Evolutionary conservation across 352 stramenopile genomes (phyloP).

Genomic region (Phytophthora pini): DNA sequence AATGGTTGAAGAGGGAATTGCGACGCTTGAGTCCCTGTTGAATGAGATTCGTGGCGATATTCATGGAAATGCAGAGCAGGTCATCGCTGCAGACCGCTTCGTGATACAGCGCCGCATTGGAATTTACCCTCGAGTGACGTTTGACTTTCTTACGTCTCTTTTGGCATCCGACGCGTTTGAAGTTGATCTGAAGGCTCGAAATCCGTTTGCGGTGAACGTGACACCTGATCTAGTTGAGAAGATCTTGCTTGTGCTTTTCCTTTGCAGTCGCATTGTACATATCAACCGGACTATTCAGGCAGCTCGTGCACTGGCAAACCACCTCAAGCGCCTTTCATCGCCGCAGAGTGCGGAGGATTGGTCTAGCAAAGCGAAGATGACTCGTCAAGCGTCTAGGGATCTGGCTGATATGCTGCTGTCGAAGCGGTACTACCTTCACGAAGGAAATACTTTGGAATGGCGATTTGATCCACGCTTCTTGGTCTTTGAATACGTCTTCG

Average conservation of each 20-base stretch:
- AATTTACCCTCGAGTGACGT: slow-evolving; percentile 65
- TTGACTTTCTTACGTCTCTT: slow-evolving; percentile 83
- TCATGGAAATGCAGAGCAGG: slow-evolving; percentile 24
- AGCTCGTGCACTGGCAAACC: slow-evolving; percentile 39
- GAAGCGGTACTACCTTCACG: slow-evolving; percentile 75
- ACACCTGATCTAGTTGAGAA: slow-evolving; percentile 47
- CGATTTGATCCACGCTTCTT: slow-evolving; percentile 98
- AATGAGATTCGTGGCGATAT: slow-evolving; percentile 59
- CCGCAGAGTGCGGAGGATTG: slow-evolving; percentile 18
- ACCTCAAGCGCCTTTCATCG: slow-evolving; percentile 17
- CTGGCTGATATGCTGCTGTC: slow-evolving; percentile 76
- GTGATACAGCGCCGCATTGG: slow-evolving; percentile 65
- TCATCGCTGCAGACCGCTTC: slow-evolving; percentile 49
- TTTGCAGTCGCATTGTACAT: slow-evolving; percentile 87
- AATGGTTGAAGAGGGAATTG: slow-evolving; percentile 61
- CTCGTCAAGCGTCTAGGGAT: slow-evolving; percentile 83
- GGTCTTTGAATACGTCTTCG: slow-evolving; percentile 99
- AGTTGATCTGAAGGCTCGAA: slow-evolving; percentile 63
- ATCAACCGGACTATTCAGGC: slow-evolving; percentile 79
- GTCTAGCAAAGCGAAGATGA: slow-evolving; percentile 63
- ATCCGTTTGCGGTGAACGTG: slow-evolving; percentile 62
- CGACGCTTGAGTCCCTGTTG: slow-evolving; percentile 50
- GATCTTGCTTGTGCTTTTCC: slow-evolving; percentile 68
- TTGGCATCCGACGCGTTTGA: slow-evolving; percentile 69
- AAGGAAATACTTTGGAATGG: slow-evolving; percentile 48